Conservation (phyloP, 805 yeast species). For the Clavispora asparagi region DNA sequence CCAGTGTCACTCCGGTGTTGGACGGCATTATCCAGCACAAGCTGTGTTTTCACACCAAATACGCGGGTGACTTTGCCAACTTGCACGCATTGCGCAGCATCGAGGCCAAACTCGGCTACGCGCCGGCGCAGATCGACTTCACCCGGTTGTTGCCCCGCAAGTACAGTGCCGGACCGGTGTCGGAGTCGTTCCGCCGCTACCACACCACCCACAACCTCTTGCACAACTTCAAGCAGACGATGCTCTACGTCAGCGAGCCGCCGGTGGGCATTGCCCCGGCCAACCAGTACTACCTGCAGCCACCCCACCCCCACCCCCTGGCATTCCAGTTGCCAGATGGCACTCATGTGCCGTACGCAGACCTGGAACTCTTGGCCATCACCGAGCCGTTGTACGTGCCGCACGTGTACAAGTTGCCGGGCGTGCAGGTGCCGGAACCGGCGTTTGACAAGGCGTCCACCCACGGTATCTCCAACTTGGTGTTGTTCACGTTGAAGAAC, state of each 20-base stretch:
- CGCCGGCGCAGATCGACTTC: constrained; percentile 9
- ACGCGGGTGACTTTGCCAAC: constrained; percentile 82
- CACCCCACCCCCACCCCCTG: constrained; percentile 12
- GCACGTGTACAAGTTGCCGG: constrained; percentile 41
- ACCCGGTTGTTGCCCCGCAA: constrained; percentile 11
- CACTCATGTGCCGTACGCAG: constrained; percentile 25
- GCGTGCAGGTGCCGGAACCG: constrained; percentile 26
- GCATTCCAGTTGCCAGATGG: constrained; percentile 58
- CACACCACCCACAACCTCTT: constrained; percentile 30
- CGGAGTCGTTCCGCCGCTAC: constrained; percentile 29
- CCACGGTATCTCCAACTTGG: constrained; percentile 41
- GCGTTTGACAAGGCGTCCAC: constrained; percentile 42
- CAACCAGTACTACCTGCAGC: constrained; percentile 19
- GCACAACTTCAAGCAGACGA: constrained; percentile 31
- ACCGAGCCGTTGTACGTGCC: constrained; percentile 75
- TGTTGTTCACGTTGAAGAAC: constrained; percentile 30
- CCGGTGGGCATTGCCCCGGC: constrained; percentile 14
- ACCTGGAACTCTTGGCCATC: constrained; percentile 45
- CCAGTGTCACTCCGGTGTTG: constrained; percentile 69
- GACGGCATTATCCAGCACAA: constrained; percentile 69
- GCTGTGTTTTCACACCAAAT: constrained; percentile 61
- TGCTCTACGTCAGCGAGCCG: constrained; percentile 21
- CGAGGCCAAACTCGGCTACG: constrained; percentile 24
- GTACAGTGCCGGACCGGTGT: background rate
- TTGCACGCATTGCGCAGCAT: constrained; percentile 51